Conservation (phyloP, 768 basidiomycete genomes). For the Collybia sordida region DNA sequence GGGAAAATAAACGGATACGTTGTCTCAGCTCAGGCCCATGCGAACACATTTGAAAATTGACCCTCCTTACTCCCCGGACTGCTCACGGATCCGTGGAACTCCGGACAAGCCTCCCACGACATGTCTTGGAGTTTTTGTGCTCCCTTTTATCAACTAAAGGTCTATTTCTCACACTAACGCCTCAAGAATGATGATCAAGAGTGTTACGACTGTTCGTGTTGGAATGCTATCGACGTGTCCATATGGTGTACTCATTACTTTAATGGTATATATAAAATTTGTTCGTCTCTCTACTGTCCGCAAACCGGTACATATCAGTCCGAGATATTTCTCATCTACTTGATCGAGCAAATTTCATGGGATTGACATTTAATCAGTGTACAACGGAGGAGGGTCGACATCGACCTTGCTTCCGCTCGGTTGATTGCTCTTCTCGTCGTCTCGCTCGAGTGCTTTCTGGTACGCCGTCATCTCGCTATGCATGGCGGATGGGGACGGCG, state of each 20-base stretch:
- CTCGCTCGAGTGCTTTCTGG: conserved; percentile 12
- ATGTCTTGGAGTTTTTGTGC: not conserved
- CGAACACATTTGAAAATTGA: conserved; percentile 5
- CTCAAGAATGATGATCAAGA: too few species aligned
- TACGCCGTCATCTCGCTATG: conserved; percentile 8
- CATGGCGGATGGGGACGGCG: conserved; percentile 1
- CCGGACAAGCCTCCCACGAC: conserved; percentile 2
- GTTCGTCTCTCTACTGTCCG: not conserved
- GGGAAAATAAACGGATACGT: conserved; percentile 22
- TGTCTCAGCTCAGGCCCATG: conserved; percentile 7
- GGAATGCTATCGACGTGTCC: not conserved
- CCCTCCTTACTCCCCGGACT: conserved; percentile 1
- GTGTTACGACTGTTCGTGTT: too few species aligned
- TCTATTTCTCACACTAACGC: not conserved
- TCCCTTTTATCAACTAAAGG: not conserved
- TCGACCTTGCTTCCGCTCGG: conserved; percentile 8
- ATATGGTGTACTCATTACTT: not conserved
- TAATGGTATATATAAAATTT: not conserved
- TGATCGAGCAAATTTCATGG: not conserved
- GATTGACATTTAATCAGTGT: conserved; percentile 4
- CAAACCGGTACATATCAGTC: not conserved
- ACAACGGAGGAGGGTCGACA: conserved; percentile 14
- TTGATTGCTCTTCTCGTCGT: conserved; percentile 12
- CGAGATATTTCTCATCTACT: not conserved
- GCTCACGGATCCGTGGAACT: not conserved